Evolutionary conservation across 164 flowering plant species (phyloP).

Genomic region (Chloranthus sessilifolius): DNA sequence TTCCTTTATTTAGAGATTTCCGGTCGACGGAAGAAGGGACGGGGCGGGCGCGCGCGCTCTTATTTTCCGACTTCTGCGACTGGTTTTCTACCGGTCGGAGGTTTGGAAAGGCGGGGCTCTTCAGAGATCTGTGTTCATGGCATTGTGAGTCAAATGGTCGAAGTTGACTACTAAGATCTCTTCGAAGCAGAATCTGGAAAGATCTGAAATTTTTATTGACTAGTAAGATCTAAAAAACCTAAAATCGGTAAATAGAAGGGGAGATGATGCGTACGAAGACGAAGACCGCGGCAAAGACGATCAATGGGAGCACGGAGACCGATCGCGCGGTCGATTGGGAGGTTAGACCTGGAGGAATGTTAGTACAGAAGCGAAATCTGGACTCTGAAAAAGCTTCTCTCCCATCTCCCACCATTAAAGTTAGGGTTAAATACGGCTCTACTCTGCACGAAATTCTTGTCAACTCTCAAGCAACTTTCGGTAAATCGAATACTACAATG

Average conservation of each 20-base stretch:
- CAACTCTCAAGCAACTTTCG: conserved; percentile 81
- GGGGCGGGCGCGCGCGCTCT: too few relatives aligned
- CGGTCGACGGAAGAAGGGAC: too few relatives aligned
- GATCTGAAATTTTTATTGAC: neutral
- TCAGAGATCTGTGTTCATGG: neutral
- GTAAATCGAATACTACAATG: conserved; percentile 25
- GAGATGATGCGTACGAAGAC: conserved; percentile 65
- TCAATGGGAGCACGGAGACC: conserved; percentile 15
- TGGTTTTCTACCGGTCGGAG: neutral
- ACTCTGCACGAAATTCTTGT: conserved; percentile 62
- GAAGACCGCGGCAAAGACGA: conserved; percentile 25
- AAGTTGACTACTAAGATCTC: too few relatives aligned
- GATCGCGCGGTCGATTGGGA: conserved; percentile 53
- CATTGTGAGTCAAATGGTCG: too few relatives aligned
- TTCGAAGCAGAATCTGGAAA: neutral
- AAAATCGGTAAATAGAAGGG: neutral
- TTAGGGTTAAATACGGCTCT: conserved; percentile 76
- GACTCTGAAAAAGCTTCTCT: conserved; percentile 40
- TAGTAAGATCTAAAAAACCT: neutral
- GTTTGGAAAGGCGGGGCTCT: neutral
- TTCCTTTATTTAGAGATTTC: neutral
- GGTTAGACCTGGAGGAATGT: conserved; percentile 93
- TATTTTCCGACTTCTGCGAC: too few relatives aligned
- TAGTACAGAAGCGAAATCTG: conserved; percentile 73
- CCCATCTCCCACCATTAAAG: conserved; percentile 62